These are phyloP conservation scores for Pythium biforme DNA, from an alignment of 352 stramenopile genomes.

Conservation along the genomic window DNA sequence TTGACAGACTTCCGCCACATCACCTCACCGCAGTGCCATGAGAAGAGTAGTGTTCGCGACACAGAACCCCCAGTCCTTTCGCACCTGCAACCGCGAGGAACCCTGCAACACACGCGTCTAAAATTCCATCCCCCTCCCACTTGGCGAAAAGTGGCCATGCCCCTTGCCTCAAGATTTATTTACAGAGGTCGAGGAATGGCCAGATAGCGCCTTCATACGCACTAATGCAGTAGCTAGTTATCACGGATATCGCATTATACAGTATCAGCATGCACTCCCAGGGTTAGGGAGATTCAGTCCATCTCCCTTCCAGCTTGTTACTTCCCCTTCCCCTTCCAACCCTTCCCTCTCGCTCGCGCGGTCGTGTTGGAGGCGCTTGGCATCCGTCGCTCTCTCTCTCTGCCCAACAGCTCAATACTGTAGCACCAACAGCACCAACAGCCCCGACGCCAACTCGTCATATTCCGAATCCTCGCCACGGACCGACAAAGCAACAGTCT, in stretches of 20 bases:
- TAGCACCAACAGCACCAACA: too few species aligned
- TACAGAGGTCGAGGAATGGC: too few species aligned
- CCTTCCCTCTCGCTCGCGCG: constrained; percentile 1
- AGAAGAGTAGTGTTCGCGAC: not conserved
- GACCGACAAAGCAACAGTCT: not conserved
- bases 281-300: constrained; percentile 22
- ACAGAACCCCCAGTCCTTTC: not conserved
- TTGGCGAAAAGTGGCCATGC: not conserved
- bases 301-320: constrained; percentile 4
- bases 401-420: too few species aligned
- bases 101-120: not conserved
- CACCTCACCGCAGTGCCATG: too few species aligned
- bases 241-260: not conserved
- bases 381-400: not conserved
- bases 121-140: constrained; percentile 5
- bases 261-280: not conserved
- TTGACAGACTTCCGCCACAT: not conserved
- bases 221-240: too few species aligned
- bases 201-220: too few species aligned
- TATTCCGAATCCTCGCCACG: constrained; percentile 14
- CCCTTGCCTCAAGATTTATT: not conserved
- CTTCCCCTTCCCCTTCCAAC: constrained; percentile 12
- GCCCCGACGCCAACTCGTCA: constrained; percentile 1
- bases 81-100: constrained; percentile 1
- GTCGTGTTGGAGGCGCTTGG: not conserved